Conservation (phyloP, 2,329 filamentous ascomycete species). For the Chlorencoelia australis region DNA sequence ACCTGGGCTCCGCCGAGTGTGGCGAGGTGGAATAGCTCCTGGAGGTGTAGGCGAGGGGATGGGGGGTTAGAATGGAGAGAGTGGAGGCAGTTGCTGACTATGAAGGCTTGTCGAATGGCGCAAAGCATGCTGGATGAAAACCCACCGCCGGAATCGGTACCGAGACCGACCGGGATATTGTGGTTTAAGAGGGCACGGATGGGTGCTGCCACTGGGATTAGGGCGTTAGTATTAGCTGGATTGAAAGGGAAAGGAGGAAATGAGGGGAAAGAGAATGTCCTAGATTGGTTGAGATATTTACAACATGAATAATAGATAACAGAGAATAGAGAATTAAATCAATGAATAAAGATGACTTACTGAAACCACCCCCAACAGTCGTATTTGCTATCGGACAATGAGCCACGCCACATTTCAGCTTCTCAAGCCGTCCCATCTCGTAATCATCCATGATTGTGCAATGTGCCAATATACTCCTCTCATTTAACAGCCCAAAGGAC, state of each 20-base stretch:
- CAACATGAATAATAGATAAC: no score
- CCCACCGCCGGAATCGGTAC: conserved; percentile 54
- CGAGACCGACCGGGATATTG: conserved; percentile 55
- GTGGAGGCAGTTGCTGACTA: conserved; percentile 39
- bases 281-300: no score
- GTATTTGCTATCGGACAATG: conserved; percentile 58
- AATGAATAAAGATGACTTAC: no score
- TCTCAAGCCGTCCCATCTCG: conserved; percentile 39
- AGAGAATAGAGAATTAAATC: no score
- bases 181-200: conserved; percentile 45
- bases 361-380: conserved; percentile 50
- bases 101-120: conserved; percentile 44
- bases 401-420: conserved; percentile 46
- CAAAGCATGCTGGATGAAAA: conserved; percentile 51
- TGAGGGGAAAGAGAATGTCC: no score
- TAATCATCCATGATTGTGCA: conserved; percentile 51
- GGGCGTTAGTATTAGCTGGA: no score
- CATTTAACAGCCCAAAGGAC: conserved; percentile 42
- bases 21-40: conserved; percentile 36
- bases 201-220: conserved; percentile 51
- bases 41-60: conserved; percentile 10
- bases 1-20: conserved; percentile 40
- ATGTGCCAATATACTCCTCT: conserved; percentile 53
- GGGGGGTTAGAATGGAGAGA: conserved; percentile 31
- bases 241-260: no score